Percentiles rank a stretch among this genome's conserved stretches.
Evolutionary conservation across 257 asterid species (phyloP).

Genomic region (Cinchona pubescens): DNA sequence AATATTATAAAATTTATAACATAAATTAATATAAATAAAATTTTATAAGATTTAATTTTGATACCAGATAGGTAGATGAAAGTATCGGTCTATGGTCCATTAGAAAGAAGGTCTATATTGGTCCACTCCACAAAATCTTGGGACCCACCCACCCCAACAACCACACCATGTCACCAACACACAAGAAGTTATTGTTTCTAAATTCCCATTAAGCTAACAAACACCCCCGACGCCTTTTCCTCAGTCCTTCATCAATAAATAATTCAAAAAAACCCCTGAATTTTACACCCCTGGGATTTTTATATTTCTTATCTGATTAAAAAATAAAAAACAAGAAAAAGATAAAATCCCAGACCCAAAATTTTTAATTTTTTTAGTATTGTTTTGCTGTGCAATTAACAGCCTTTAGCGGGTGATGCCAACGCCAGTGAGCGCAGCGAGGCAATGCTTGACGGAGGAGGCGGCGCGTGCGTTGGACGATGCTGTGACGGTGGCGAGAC

Average conservation of each 20-base stretch:
- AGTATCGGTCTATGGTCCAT: too few relatives aligned
- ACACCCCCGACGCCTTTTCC: slow-evolving; percentile 11
- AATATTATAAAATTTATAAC: too few relatives aligned
- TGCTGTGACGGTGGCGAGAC: slow-evolving; percentile 73
- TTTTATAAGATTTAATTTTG: too few relatives aligned
- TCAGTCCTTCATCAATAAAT: slow-evolving; percentile 30
- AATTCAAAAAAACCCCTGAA: slow-evolving; percentile 31
- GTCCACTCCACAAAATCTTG: slow-evolving; percentile 21
- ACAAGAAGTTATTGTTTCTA: too few relatives aligned
- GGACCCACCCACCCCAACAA: slow-evolving; percentile 28
- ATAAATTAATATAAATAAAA: too few relatives aligned
- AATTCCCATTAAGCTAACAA: background rate
- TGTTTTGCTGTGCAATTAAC: slow-evolving; percentile 11
- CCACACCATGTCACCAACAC: too few relatives aligned
- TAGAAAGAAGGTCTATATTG: too few relatives aligned
- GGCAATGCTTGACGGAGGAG: slow-evolving; percentile 76
- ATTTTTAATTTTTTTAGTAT: background rate
- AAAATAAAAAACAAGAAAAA: slow-evolving; percentile 12
- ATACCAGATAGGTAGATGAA: too few relatives aligned
- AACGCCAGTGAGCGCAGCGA: slow-evolving; percentile 87
- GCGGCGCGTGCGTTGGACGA: slow-evolving; percentile 78
- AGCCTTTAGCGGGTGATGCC: slow-evolving; percentile 65
- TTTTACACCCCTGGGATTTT: slow-evolving; percentile 21
- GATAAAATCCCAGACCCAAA: slow-evolving; percentile 22
- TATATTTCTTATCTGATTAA: slow-evolving; percentile 16